phyloP scores from a whole-genome alignment of 495 filamentous ascomycete species.

The Diplogelasinospora grovesii region DNA sequence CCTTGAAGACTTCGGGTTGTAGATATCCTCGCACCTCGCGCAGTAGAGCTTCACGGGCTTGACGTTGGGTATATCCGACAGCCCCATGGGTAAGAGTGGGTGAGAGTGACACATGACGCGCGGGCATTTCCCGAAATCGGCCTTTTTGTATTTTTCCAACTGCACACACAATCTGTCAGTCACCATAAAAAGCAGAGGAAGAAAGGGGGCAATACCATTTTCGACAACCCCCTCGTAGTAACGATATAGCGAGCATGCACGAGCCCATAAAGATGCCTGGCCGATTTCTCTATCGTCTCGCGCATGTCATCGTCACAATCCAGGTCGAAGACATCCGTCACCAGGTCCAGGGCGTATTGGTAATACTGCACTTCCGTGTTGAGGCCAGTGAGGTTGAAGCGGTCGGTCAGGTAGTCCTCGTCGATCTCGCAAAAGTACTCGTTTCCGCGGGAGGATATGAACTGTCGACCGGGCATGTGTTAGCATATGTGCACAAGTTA shows the following conservation, averaged over 20 bases:
- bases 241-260: slow-evolving; percentile 98
- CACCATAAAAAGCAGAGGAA: slow-evolving; percentile 2
- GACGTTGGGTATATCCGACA: slow-evolving; percentile 74
- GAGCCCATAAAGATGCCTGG: slow-evolving; percentile 90
- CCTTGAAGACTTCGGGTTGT: slow-evolving; percentile 97
- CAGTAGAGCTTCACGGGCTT: slow-evolving; percentile 96
- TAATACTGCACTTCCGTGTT: slow-evolving; percentile 98
- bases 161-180: slow-evolving; percentile 35
- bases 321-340: slow-evolving; percentile 99
- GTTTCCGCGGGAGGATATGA: slow-evolving; percentile 94
- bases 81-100: slow-evolving; percentile 86
- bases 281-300: slow-evolving; percentile 96
- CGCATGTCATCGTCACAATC: slow-evolving; percentile 98
- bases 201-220: slow-evolving; percentile 68
- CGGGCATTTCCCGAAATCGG: slow-evolving; percentile 96
- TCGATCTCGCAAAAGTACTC: slow-evolving; percentile 99
- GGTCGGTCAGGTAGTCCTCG: slow-evolving; percentile 96
- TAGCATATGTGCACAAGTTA: neutral
- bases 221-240: slow-evolving; percentile 84
- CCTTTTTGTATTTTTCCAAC: slow-evolving; percentile 98
- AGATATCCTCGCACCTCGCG: slow-evolving; percentile 92
- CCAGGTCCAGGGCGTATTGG: slow-evolving; percentile 96
- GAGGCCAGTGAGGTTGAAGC: slow-evolving; percentile 95
- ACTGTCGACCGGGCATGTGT: slow-evolving; percentile 56
- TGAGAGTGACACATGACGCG: slow-evolving; percentile 89